Base-by-base conservation (phyloP, 352 stramenopile genomes). In the Detonula confervacea region DNA sequence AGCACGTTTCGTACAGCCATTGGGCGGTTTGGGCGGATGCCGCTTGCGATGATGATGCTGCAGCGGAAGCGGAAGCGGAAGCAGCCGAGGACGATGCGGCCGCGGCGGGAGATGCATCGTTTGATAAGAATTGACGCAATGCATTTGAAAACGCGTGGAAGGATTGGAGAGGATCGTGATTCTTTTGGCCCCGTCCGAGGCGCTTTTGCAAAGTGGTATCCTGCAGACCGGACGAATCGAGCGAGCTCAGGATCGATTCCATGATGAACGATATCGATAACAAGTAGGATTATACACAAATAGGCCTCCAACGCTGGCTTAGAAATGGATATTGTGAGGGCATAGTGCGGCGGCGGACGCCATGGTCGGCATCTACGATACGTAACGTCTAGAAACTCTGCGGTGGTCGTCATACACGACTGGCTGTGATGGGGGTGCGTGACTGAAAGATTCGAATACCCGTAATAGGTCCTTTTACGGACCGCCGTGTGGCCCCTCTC, bases 1-100 rank as follows among this genome's bases (percentile, higher is more conserved):
- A 65, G 68, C 73, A 87, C 46, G 62, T 55, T 12, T 79, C 52
- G 72, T 80, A 86, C 0, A 86, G 72, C 78, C 78, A 86, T 6
- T 22, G 47, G 11, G 72, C 54, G 1, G 60, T 52, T 0, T n/a
- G 18, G 22, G 27, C 1, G 12, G 33, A 14, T 7, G 1, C 16
- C 1, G 39, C 27, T 49, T 27, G 18, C 2, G 55, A 18, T 14
- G 30, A 12, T 37, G 37, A 1, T 12, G 44, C 35, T 22, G 42
- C 9, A 11, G 14, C 1, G 18, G 65, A 46, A 2, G 60, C 14
- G 30, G 59, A 18, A 9, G 54, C 16, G 22, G 29, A 52, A 14
- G 49, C 18, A 35, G 24, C 27, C 1, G 62, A n/a, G 29, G 29
- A 8, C 20, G 37, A 67, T 7, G 39, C 24, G 11, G 11, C 55